Conservation (phyloP, 495 filamentous ascomycete genomes). For the Trichoderma reesei region DNA sequence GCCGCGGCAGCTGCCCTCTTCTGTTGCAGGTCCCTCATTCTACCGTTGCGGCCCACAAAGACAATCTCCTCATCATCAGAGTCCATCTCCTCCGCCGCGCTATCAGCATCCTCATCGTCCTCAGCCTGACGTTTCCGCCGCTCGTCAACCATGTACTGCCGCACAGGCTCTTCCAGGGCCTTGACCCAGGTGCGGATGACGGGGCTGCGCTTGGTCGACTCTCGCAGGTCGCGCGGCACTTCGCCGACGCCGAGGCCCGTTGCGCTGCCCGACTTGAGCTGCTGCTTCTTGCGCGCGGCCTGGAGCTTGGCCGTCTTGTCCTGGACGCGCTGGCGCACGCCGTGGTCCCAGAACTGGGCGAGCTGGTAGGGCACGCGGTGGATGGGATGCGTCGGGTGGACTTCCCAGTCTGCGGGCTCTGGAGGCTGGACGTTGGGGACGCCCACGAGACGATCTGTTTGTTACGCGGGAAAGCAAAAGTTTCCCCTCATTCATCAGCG, state of each 20-base stretch:
- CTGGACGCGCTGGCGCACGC: slow-evolving; percentile 43
- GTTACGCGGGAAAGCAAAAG: not conserved
- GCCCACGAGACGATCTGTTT: slow-evolving; percentile 67
- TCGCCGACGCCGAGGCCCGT: slow-evolving; percentile 27
- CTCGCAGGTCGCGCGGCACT: slow-evolving; percentile 50
- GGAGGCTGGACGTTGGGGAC: slow-evolving; percentile 84
- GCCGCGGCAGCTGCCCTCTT: slow-evolving; percentile 26
- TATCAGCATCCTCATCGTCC: slow-evolving; percentile 35
- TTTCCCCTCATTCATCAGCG: slow-evolving; percentile 9
- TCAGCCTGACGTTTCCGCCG: slow-evolving; percentile 18
- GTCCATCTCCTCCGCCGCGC: slow-evolving; percentile 42
- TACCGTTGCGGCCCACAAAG: slow-evolving; percentile 72
- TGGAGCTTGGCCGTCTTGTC: slow-evolving; percentile 23
- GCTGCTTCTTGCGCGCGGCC: slow-evolving; percentile 26
- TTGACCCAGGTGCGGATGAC: slow-evolving; percentile 38
- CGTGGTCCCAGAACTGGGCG: slow-evolving; percentile 75
- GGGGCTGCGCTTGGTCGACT: slow-evolving; percentile 37
- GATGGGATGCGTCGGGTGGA: slow-evolving; percentile 67
- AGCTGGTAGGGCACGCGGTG: slow-evolving; percentile 80
- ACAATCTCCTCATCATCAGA: slow-evolving; percentile 85
- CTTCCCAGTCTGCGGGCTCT: slow-evolving; percentile 66
- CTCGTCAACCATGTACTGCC: slow-evolving; percentile 29
- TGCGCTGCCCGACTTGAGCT: slow-evolving; percentile 28
- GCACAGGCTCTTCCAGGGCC: slow-evolving; percentile 38
- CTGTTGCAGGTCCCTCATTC: slow-evolving; percentile 39